A percentile compares a stretch with the other conserved stretches of the same genome.
phyloP scores from a whole-genome alignment of 2,329 filamentous ascomycete genomes.

The Ophiostoma tasmaniense region DNA sequence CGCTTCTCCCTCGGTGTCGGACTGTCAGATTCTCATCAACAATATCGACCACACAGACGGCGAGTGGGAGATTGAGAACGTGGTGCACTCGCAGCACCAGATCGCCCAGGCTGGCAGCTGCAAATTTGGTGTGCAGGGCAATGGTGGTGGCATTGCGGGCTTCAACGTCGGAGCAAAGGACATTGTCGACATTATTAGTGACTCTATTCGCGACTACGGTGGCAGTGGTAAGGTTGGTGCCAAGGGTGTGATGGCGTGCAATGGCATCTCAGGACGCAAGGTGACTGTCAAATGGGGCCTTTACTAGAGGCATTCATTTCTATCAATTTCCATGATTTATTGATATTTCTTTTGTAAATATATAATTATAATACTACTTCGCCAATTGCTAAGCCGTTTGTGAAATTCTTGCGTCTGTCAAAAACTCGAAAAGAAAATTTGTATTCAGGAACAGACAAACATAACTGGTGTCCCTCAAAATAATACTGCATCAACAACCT shows the following conservation, averaged over 20 bases:
- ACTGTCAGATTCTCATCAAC: constrained; percentile 30
- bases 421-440: too few relatives aligned
- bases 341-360: background rate
- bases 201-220: constrained; percentile 26
- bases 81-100: constrained; percentile 22
- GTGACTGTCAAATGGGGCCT: background rate
- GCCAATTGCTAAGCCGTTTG: background rate
- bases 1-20: constrained; percentile 28
- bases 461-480: too few relatives aligned
- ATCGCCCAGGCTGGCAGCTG: constrained; percentile 26
- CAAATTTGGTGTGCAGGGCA: constrained; percentile 29
- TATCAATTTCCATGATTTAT: background rate
- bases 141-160: constrained; percentile 19
- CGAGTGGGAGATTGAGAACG: constrained; percentile 15
- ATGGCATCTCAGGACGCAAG: background rate
- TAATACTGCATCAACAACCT: too few relatives aligned
- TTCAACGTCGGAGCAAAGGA: constrained; percentile 31
- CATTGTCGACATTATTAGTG: constrained; percentile 30
- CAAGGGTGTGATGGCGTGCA: constrained; percentile 3
- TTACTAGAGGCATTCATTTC: background rate
- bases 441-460: too few relatives aligned
- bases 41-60: constrained; percentile 24
- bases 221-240: constrained; percentile 14
- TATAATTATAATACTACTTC: background rate
- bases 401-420: background rate